Percentiles rank a stretch among this genome's conserved stretches.
These are phyloP conservation scores for Coffea canephora DNA, from an alignment of 257 asterid species.

Conservation along the genomic window DNA sequence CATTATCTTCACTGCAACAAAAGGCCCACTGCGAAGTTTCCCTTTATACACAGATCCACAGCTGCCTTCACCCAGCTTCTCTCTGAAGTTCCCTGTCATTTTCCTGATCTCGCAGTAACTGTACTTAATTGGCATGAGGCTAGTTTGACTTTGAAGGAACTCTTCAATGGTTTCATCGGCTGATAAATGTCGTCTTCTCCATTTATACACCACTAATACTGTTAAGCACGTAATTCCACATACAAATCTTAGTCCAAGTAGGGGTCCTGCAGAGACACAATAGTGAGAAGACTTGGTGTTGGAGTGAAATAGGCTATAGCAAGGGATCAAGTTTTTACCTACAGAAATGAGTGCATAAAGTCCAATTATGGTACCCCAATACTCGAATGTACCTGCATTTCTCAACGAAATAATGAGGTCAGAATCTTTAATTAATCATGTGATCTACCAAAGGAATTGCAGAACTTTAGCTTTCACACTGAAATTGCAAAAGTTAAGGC, in stretches of 20 bases:
- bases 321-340: conserved; percentile 12
- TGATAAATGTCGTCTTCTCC: background rate
- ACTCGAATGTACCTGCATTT: conserved; percentile 47
- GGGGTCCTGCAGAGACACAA: background rate
- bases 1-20: conserved; percentile 42
- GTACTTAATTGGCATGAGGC: conserved; percentile 41
- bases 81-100: conserved; percentile 40
- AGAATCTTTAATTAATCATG: too few relatives aligned
- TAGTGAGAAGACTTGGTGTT: too few relatives aligned
- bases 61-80: conserved; percentile 42
- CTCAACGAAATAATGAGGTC: background rate
- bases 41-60: conserved; percentile 49
- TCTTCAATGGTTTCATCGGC: conserved; percentile 35
- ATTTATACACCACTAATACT: background rate
- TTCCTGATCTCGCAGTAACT: conserved; percentile 36
- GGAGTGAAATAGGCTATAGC: background rate
- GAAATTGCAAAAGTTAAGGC: too few relatives aligned
- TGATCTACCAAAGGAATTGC: too few relatives aligned
- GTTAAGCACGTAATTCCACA: background rate
- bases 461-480: too few relatives aligned
- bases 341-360: background rate
- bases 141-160: conserved; percentile 24
- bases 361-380: conserved; percentile 8
- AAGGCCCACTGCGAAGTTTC: conserved; percentile 45
- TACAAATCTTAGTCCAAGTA: background rate